Percentiles rank a stretch among this genome's conserved stretches.
Evolutionary conservation across 2,329 filamentous ascomycete genomes (phyloP).

Genomic region (Ophiostoma triangulosporum): DNA sequence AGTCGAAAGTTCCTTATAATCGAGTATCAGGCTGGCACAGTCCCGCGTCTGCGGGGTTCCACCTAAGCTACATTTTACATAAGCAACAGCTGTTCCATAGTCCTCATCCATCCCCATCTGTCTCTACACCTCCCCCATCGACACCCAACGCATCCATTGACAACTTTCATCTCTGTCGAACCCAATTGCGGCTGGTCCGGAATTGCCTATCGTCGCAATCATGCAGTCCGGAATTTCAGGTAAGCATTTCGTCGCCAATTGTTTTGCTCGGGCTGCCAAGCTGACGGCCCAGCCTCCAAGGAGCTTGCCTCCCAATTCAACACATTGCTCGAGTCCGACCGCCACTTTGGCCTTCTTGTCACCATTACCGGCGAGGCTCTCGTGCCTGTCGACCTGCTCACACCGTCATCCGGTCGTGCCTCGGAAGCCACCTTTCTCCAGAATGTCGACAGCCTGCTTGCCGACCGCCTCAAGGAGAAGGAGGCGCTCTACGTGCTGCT

Average conservation of each 20-base stretch:
- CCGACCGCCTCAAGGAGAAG: constrained; percentile 49
- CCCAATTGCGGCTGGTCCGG: constrained; percentile 4
- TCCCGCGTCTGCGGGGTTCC: neutral
- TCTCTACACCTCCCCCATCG: neutral
- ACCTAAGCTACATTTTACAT: neutral
- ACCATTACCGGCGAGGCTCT: constrained; percentile 59
- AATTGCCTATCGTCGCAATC: constrained; percentile 16
- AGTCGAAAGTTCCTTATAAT: neutral
- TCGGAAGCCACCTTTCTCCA: constrained; percentile 40
- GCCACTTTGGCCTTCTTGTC: constrained; percentile 56
- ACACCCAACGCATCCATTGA: neutral
- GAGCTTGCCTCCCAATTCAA: constrained; percentile 67
- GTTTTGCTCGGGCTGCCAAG: neutral
- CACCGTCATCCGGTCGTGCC: constrained; percentile 40
- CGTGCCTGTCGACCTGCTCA: constrained; percentile 40
- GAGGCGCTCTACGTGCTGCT: constrained; percentile 63
- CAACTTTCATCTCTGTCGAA: neutral
- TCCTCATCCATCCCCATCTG: neutral
- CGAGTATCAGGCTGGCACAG: neutral
- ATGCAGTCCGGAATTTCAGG: constrained; percentile 76
- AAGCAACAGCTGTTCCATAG: neutral
- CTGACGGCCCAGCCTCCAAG: constrained; percentile 46
- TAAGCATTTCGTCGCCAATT: too few species aligned
- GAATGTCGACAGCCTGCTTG: constrained; percentile 47
- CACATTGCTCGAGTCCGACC: constrained; percentile 45